Conservation (phyloP, 2,329 filamentous ascomycete genomes). For the Samsoniella hepiali region DNA sequence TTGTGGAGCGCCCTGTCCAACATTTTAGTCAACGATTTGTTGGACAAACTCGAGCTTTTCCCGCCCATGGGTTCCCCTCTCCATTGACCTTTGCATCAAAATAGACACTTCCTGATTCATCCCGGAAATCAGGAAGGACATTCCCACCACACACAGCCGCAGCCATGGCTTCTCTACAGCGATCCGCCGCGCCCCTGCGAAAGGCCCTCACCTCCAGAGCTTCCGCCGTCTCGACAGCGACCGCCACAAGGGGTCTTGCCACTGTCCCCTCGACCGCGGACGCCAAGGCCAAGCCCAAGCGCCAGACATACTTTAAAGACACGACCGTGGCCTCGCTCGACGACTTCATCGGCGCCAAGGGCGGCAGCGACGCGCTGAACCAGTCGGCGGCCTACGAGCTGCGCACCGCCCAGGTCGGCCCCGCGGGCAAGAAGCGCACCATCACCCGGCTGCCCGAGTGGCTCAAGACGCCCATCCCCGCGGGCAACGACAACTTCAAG, state of each 20-base stretch:
- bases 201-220: slow-evolving; percentile 34
- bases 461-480: slow-evolving; percentile 94
- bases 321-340: slow-evolving; percentile 54
- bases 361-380: slow-evolving; percentile 35
- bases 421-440: slow-evolving; percentile 58
- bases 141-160: slow-evolving; percentile 4
- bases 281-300: slow-evolving; percentile 28
- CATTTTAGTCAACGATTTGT: slow-evolving; percentile 19
- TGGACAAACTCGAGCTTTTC: slow-evolving; percentile 14
- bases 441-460: slow-evolving; percentile 80
- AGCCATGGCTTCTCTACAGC: slow-evolving; percentile 41
- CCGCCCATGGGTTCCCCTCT: background rate
- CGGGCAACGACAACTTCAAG: slow-evolving; percentile 78
- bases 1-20: slow-evolving; percentile 16
- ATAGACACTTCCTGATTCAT: background rate
- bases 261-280: slow-evolving; percentile 41
- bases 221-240: slow-evolving; percentile 23
- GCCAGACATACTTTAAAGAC: slow-evolving; percentile 58
- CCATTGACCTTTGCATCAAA: background rate
- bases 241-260: slow-evolving; percentile 41
- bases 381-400: slow-evolving; percentile 56
- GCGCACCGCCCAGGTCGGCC: slow-evolving; percentile 62
- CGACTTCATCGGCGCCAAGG: slow-evolving; percentile 48
- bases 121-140: background rate
- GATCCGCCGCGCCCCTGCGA: slow-evolving; percentile 42